Evolutionary conservation across 805 yeast genomes (phyloP).

Genomic region (Grigorovia yakushimaensis): DNA sequence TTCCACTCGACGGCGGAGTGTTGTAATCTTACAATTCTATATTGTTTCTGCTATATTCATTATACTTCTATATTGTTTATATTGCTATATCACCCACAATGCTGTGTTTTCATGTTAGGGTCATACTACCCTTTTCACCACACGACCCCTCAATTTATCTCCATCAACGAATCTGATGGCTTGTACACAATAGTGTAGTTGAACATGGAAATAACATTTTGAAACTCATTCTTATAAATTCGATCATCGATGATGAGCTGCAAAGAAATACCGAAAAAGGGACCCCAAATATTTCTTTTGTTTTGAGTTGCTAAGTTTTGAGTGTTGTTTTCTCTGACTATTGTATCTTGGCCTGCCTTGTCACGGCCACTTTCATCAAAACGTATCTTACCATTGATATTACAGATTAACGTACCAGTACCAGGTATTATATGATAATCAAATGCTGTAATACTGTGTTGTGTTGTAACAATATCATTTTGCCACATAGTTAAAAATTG

Average conservation of each 20-base stretch:
- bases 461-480: constrained; percentile 33
- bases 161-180: constrained; percentile 8
- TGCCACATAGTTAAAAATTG: constrained; percentile 26
- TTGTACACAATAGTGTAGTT: constrained; percentile 65
- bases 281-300: constrained; percentile 50
- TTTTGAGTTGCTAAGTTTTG: constrained; percentile 7
- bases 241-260: constrained; percentile 48
- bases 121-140: neutral
- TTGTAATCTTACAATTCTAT: too few species aligned
- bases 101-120: neutral
- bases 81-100: neutral
- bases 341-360: constrained; percentile 55
- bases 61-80: neutral
- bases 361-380: constrained; percentile 71
- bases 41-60: neutral
- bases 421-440: constrained; percentile 66
- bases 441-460: constrained; percentile 52
- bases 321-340: constrained; percentile 26
- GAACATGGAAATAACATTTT: constrained; percentile 41
- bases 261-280: constrained; percentile 59
- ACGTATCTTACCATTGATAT: constrained; percentile 48
- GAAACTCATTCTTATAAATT: constrained; percentile 27
- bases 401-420: constrained; percentile 42
- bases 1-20: neutral
- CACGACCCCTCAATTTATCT: neutral